A percentile compares a stretch with the other conserved stretches of the same genome.
phyloP scores from a whole-genome alignment of 2,329 filamentous ascomycete species.

The Parastagonospora avenae region DNA sequence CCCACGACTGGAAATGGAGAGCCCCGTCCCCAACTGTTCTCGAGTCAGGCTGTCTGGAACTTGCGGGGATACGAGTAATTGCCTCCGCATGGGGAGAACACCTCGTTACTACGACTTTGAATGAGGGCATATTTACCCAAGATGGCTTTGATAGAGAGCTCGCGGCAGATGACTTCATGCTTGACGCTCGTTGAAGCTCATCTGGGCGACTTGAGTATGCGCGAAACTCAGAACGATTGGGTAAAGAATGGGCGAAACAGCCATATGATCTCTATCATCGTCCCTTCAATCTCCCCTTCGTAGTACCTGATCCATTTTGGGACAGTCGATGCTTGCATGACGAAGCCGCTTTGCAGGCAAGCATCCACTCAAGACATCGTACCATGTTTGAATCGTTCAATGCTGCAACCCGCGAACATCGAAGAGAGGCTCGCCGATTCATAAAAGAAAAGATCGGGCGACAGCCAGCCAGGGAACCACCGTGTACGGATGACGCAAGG shows the following conservation, averaged over 20 bases:
- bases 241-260: neutral
- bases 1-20: neutral
- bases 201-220: neutral
- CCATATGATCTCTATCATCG: neutral
- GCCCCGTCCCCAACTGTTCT: neutral
- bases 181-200: neutral
- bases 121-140: too few relatives aligned
- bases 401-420: neutral
- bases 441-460: neutral
- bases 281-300: neutral
- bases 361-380: neutral
- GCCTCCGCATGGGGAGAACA: too few relatives aligned
- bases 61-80: neutral
- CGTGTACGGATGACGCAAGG: neutral
- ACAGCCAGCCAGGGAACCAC: neutral
- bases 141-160: too few relatives aligned
- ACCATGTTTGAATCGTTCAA: neutral
- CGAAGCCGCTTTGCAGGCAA: neutral
- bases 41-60: neutral
- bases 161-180: neutral
- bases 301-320: neutral
- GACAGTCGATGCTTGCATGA: neutral
- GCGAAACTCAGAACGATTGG: neutral
- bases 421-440: neutral
- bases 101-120: too few relatives aligned